Evolutionary conservation across 805 yeast species (phyloP), one percentile per base, ranked within the genome.

Genomic region (Dipodascopsis tothii): DNA sequence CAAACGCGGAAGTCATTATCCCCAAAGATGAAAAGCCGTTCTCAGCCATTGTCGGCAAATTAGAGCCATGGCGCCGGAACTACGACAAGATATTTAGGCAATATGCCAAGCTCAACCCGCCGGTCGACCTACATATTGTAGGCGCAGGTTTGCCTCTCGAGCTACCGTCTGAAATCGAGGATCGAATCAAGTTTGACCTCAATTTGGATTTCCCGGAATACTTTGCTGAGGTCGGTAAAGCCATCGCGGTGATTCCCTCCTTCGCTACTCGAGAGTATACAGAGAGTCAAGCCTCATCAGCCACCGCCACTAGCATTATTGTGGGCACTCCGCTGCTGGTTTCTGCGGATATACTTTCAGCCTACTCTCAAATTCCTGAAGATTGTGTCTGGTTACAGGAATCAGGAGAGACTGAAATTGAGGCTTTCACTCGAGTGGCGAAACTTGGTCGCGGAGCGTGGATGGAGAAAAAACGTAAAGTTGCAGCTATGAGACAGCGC

Each of bases 51-150:
- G 48, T 44, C 18, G 52, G 52, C 21, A 49, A 49, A 22, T 36
- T 46, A n/a, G 54, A 49, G 40, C 52, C 54, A 3, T 41, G 52
- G 46, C 45, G 54, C 9, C 37, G 52, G 14, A 34, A 49, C 35
- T 49, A 49, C 38, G 36, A 28, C 40, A 27, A 19, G 35, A 38
- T 48, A 9, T 48, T 49, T 23, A 20, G 23, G 33, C 43, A 40
- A 23, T 41, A 18, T 21, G 40, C 28, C 21, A 21, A 37, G 18
- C 32, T 23, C 19, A 25, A 33, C 21, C 51, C 52, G 4, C 39
- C 34, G 11, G 23, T 46, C 37, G 36, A 40, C 32, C 33, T 48
- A 17, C 28, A 35, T 14, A 36, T 48, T 9, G 21, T 48, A 17
- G 52, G 52, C 33, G 27, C 34, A 21, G 51, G 48, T 9, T 9